phyloP scores from a whole-genome alignment of 306 rosid species.

The Cucurbita argyrosperma region DNA sequence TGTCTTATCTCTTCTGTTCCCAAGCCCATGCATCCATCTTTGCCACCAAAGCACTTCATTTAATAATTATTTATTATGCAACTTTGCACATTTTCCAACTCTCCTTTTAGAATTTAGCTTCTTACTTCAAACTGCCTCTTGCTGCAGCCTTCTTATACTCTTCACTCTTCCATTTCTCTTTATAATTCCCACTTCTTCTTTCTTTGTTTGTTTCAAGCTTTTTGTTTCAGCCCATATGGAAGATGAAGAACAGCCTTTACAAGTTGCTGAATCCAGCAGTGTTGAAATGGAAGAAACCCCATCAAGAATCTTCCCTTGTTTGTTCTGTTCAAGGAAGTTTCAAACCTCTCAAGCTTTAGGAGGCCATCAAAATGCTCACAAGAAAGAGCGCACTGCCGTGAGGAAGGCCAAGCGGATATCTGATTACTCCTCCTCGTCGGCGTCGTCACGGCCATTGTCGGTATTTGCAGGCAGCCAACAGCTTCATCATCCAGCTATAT shows the following conservation, averaged over 20 bases:
- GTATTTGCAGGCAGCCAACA: slow-evolving; percentile 28
- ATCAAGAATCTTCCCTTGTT: slow-evolving; percentile 53
- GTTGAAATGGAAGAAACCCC: slow-evolving; percentile 17
- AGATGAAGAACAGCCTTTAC: slow-evolving; percentile 13
- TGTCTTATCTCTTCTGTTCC: slow-evolving; percentile 51
- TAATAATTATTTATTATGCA: slow-evolving; percentile 23
- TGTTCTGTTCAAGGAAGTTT: slow-evolving; percentile 64
- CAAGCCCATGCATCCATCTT: slow-evolving; percentile 55
- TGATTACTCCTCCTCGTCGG: slow-evolving; percentile 15
- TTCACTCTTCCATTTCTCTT: neutral
- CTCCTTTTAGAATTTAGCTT: slow-evolving; percentile 20
- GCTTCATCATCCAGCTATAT: slow-evolving; percentile 3
- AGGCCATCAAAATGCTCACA: slow-evolving; percentile 92
- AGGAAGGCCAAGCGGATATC: slow-evolving; percentile 41
- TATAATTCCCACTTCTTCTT: neutral
- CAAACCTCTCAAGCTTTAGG: slow-evolving; percentile 79
- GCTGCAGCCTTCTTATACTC: neutral
- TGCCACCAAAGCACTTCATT: slow-evolving; percentile 21
- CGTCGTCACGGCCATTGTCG: slow-evolving; percentile 15
- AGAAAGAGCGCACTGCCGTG: slow-evolving; percentile 65
- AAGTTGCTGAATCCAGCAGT: slow-evolving; percentile 12
- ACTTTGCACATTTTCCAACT: slow-evolving; percentile 42
- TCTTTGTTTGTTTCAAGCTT: neutral
- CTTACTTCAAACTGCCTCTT: slow-evolving; percentile 26
- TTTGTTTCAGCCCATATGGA: slow-evolving; percentile 26